phyloP scores from a whole-genome alignment of 78 protist genomes.

The Dictyostelium brefeldianum region DNA sequence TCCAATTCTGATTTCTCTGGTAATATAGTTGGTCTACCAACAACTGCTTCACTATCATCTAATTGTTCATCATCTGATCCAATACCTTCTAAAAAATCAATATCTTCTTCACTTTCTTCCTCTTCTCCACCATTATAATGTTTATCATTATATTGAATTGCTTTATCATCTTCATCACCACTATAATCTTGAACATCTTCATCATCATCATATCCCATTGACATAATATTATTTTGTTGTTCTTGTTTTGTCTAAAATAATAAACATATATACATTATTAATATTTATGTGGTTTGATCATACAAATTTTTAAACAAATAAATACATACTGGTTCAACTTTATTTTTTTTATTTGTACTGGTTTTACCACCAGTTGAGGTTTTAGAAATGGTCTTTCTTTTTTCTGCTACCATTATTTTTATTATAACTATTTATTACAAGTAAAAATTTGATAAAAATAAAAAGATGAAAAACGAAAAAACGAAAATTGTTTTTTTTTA shows the following conservation, averaged over 20 bases:
- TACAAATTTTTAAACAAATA: too few relatives aligned
- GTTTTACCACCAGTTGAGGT: background rate
- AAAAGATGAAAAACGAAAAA: background rate
- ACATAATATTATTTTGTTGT: constrained; percentile 19
- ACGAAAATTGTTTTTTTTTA: too few relatives aligned
- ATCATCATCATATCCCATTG: constrained; percentile 46
- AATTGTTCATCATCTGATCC: constrained; percentile 52
- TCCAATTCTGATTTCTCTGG: constrained; percentile 41
- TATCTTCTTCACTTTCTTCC: constrained; percentile 14
- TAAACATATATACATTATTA: background rate
- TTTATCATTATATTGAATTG: constrained; percentile 11
- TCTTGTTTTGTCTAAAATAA: background rate
- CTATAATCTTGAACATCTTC: constrained; percentile 23
- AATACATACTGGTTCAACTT: background rate
- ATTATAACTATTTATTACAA: background rate
- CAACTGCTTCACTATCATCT: constrained; percentile 66
- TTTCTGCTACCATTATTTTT: background rate
- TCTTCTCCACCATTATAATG: constrained; percentile 11
- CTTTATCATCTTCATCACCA: constrained; percentile 10
- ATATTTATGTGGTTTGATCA: too few relatives aligned
- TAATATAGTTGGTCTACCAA: constrained; percentile 56
- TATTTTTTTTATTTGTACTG: constrained; percentile 3
- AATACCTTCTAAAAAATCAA: constrained; percentile 15
- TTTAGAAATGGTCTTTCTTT: constrained; percentile 6
- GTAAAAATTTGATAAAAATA: too few relatives aligned